phyloP scores from a whole-genome alignment of 495 filamentous ascomycete species.

The Daldinia grandis region DNA sequence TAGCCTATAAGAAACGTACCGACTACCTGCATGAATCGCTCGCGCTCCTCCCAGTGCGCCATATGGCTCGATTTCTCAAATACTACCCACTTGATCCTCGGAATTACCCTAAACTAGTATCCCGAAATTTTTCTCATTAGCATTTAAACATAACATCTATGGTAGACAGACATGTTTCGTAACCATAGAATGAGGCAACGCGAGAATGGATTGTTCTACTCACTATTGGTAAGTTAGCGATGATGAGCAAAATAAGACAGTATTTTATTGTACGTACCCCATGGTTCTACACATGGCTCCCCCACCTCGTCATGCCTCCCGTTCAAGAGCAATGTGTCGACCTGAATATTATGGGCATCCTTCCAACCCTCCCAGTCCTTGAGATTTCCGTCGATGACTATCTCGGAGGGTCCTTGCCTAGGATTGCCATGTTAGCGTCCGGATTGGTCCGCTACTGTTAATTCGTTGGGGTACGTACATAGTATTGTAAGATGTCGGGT shows the following conservation, averaged over 20 bases:
- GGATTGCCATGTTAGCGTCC: constrained; percentile 8
- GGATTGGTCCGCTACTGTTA: neutral
- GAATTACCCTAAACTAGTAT: constrained; percentile 48
- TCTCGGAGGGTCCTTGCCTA: constrained; percentile 60
- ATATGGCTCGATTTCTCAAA: constrained; percentile 58
- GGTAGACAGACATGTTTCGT: neutral
- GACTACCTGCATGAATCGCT: constrained; percentile 46
- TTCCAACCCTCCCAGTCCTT: constrained; percentile 53
- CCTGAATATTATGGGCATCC: constrained; percentile 54
- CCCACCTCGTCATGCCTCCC: constrained; percentile 60
- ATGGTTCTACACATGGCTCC: constrained; percentile 51
- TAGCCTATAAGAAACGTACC: constrained; percentile 8
- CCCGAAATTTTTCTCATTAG: neutral
- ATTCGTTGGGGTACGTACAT: constrained; percentile 46
- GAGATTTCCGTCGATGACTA: constrained; percentile 54
- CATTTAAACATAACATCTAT: neutral
- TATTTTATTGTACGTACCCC: constrained; percentile 15
- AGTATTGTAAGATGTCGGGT: constrained; percentile 55
- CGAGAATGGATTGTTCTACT: neutral
- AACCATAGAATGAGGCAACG: neutral
- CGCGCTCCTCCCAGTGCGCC: constrained; percentile 56
- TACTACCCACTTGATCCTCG: constrained; percentile 57
- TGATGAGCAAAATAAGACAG: neutral
- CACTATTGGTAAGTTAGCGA: neutral
- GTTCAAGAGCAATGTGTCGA: constrained; percentile 58